Evolutionary conservation across 345 rosid species (phyloP).

Genomic region (Noccaea caerulescens): DNA sequence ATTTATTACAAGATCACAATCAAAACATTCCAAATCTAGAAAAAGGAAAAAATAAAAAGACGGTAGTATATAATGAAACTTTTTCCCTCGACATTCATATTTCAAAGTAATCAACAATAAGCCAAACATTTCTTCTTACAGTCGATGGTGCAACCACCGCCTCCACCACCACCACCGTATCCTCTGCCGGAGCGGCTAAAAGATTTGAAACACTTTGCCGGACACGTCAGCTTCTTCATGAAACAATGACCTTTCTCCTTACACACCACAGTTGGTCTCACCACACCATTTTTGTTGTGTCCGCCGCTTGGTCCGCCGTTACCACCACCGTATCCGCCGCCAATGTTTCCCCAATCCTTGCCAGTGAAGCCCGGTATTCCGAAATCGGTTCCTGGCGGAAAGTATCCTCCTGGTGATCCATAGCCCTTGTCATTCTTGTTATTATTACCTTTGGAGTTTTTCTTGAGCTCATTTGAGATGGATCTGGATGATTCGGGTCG

Average conservation of each 20-base stretch:
- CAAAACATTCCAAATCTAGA: neutral
- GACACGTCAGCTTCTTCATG: conserved; percentile 83
- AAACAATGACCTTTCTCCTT: conserved; percentile 77
- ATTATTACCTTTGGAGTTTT: conserved; percentile 35
- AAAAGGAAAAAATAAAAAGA: neutral
- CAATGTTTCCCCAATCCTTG: conserved; percentile 55
- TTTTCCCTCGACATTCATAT: conserved; percentile 4
- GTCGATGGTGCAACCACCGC: conserved; percentile 90
- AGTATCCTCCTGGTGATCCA: conserved; percentile 46
- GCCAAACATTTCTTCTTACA: conserved; percentile 90
- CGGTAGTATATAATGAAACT: neutral
- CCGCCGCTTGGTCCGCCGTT: conserved; percentile 63
- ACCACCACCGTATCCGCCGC: conserved; percentile 66
- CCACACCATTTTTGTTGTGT: conserved; percentile 53
- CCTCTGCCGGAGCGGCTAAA: conserved; percentile 80
- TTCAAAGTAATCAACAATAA: conserved; percentile 50
- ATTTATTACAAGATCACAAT: neutral
- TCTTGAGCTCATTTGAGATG: conserved; percentile 37
- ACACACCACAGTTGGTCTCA: conserved; percentile 69
- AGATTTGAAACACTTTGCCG: conserved; percentile 83
- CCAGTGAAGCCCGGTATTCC: conserved; percentile 46
- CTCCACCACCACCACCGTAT: conserved; percentile 84
- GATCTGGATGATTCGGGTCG: conserved; percentile 41
- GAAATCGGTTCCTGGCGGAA: conserved; percentile 51
- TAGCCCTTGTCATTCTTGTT: conserved; percentile 43